Conservation (phyloP, 495 filamentous ascomycete genomes). For the Margaritispora aquatica region DNA sequence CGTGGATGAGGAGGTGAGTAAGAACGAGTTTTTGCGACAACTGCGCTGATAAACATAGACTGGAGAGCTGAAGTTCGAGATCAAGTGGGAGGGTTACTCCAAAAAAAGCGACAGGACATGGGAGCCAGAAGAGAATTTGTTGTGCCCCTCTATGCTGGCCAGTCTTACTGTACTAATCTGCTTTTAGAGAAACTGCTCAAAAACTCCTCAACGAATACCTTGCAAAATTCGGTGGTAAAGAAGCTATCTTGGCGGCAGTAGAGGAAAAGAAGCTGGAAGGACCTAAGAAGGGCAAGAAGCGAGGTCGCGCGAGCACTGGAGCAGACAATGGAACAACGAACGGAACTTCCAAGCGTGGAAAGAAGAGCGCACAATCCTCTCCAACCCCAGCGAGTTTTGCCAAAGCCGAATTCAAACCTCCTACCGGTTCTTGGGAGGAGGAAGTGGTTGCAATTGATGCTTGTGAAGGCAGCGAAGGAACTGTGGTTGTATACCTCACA, state of each 20-base stretch:
- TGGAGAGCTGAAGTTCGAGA: conserved; percentile 39
- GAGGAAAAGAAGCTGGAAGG: conserved; percentile 19
- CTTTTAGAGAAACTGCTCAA: conserved; percentile 32
- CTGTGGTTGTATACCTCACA: conserved; percentile 43
- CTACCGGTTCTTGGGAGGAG: conserved; percentile 52
- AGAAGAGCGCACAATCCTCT: conserved; percentile 31
- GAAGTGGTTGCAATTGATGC: conserved; percentile 48
- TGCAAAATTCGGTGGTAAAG: conserved; percentile 42
- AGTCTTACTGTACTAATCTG: background rate
- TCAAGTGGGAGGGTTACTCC: conserved; percentile 60
- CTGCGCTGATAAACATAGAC: conserved; percentile 17
- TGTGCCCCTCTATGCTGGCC: conserved; percentile 27
- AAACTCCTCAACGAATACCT: conserved; percentile 41
- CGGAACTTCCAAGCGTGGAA: conserved; percentile 34
- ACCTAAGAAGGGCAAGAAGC: conserved; percentile 27
- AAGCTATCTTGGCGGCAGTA: conserved; percentile 40
- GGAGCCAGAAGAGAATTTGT: conserved; percentile 54
- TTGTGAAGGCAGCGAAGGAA: conserved; percentile 44
- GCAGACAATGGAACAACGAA: conserved; percentile 17
- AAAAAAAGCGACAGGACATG: conserved; percentile 52
- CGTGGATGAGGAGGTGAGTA: conserved; percentile 40
- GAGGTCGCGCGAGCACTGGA: conserved; percentile 15
- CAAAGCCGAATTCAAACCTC: conserved; percentile 41
- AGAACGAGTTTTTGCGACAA: conserved; percentile 4
- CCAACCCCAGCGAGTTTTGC: conserved; percentile 27